phyloP scores from a whole-genome alignment of 257 asterid genomes.

The Leptodermis oblonga region DNA sequence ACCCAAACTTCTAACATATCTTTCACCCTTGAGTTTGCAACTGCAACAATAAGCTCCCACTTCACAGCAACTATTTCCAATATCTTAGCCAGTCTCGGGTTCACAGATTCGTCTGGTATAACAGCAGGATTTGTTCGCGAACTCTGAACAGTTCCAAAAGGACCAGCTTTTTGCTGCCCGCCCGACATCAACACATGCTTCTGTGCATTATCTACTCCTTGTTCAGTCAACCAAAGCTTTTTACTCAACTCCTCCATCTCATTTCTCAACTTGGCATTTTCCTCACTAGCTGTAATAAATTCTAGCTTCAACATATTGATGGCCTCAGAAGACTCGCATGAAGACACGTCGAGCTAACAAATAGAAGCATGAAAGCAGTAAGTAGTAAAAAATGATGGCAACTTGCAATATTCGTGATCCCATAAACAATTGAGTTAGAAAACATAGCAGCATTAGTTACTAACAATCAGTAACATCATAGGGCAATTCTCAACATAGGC shows the following conservation, averaged over 20 bases:
- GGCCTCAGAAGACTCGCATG: slow-evolving; percentile 46
- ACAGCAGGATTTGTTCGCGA: slow-evolving; percentile 46
- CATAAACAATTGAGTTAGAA: not conserved
- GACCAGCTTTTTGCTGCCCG: slow-evolving; percentile 40
- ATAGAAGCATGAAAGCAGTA: not conserved
- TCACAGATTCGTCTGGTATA: slow-evolving; percentile 44
- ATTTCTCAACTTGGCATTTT: slow-evolving; percentile 31
- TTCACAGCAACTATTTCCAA: slow-evolving; percentile 45
- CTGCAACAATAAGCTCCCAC: slow-evolving; percentile 53
- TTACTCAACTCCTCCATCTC: slow-evolving; percentile 33
- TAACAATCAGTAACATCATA: too few relatives aligned
- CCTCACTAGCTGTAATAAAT: slow-evolving; percentile 34
- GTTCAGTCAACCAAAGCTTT: slow-evolving; percentile 40
- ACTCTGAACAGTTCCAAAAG: slow-evolving; percentile 55
- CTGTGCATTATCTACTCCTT: slow-evolving; percentile 41
- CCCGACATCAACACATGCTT: slow-evolving; percentile 43
- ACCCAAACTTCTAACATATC: slow-evolving; percentile 55
- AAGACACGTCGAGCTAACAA: slow-evolving; percentile 31
- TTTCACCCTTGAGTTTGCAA: slow-evolving; percentile 55
- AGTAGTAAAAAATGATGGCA: not conserved
- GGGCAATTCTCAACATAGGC: not conserved
- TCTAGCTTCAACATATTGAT: slow-evolving; percentile 44
- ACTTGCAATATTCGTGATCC: not conserved
- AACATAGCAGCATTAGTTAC: too few relatives aligned
- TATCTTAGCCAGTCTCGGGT: slow-evolving; percentile 55